phyloP scores from a whole-genome alignment of 2,329 filamentous ascomycete genomes.

The Cryphonectria nitschkei region DNA sequence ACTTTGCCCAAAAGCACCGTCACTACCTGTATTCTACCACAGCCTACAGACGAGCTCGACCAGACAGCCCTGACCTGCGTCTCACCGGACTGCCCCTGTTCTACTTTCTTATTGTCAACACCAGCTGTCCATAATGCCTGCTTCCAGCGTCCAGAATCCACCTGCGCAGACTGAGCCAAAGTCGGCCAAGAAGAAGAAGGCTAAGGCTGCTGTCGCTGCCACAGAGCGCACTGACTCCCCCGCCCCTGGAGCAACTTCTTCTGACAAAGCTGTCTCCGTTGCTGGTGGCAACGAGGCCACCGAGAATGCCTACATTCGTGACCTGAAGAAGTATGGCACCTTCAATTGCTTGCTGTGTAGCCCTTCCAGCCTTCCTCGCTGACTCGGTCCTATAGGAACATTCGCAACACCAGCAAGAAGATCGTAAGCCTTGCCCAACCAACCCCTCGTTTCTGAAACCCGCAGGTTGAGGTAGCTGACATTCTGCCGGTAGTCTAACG shows the following conservation, averaged over 20 bases:
- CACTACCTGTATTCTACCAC: background rate
- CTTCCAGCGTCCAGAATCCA: conserved; percentile 65
- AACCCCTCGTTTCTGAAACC: background rate
- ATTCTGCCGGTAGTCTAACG: conserved; percentile 58
- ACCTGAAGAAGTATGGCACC: conserved; percentile 79
- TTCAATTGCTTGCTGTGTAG: conserved; percentile 21
- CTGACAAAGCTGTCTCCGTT: conserved; percentile 54
- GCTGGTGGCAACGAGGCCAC: conserved; percentile 59
- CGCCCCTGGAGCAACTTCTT: conserved; percentile 53
- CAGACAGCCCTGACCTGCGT: conserved; percentile 8
- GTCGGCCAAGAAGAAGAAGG: conserved; percentile 71
- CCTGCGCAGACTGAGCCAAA: conserved; percentile 65
- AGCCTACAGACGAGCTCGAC: conserved; percentile 12
- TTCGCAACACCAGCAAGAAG: conserved; percentile 94
- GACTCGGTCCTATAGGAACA: conserved; percentile 61
- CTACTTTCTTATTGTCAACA: conserved; percentile 12
- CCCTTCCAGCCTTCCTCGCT: background rate
- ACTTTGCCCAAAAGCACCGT: background rate
- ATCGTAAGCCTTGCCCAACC: conserved; percentile 64
- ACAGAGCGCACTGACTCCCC: conserved; percentile 57
- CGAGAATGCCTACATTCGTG: conserved; percentile 82
- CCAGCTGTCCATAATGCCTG: conserved; percentile 59
- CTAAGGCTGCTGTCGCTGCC: conserved; percentile 45
- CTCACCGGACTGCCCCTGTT: conserved; percentile 9
- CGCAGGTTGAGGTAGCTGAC: conserved; percentile 20